Conservation (phyloP, 495 filamentous ascomycete species). For the Aspergillus bertholletiae region DNA sequence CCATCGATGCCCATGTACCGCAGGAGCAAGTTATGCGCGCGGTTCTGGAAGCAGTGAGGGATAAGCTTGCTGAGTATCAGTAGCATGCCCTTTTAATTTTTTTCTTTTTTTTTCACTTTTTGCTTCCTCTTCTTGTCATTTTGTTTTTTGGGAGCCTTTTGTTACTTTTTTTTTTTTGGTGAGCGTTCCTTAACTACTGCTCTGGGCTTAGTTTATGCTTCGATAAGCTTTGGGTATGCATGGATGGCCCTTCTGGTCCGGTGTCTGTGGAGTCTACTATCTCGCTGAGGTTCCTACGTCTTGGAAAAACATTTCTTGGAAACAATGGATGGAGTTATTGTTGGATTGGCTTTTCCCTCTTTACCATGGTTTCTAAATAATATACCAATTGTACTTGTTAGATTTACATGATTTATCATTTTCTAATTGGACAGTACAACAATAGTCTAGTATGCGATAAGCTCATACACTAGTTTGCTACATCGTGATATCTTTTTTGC, state of each 20-base stretch:
- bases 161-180: slow-evolving; percentile 17
- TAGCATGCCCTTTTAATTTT: slow-evolving; percentile 7
- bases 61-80: slow-evolving; percentile 32
- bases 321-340: neutral
- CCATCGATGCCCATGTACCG: slow-evolving; percentile 70
- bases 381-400: neutral
- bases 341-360: neutral
- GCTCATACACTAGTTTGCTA: no score
- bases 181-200: no score
- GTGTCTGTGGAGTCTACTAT: slow-evolving; percentile 18
- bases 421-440: no score
- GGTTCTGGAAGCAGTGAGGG: slow-evolving; percentile 53
- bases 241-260: slow-evolving; percentile 12
- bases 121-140: neutral
- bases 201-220: slow-evolving; percentile 8
- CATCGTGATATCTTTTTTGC: no score
- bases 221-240: neutral
- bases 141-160: slow-evolving; percentile 6
- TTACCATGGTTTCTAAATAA: neutral
- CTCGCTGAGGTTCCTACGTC: neutral
- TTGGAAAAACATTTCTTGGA: neutral
- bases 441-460: no score
- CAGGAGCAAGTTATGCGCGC: slow-evolving; percentile 63
- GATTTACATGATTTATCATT: no score
- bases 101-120: slow-evolving; percentile 11